A percentile compares a stretch with the other conserved stretches of the same genome.
Conservation (phyloP, 208 protist genomes). For the Tritrichomonas foetus region DNA sequence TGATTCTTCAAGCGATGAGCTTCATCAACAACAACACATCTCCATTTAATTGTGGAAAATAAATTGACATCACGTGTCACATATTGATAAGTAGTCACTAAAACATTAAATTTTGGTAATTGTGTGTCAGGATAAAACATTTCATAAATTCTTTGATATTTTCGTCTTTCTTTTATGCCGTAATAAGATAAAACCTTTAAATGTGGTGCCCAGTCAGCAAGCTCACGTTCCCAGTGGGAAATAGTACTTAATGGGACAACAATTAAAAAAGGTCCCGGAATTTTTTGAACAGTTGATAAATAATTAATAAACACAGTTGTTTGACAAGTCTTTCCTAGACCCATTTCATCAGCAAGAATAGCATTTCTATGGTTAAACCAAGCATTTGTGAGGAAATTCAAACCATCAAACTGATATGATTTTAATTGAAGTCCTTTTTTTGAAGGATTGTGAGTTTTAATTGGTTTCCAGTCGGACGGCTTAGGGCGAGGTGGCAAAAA, state of each 20-base stretch:
- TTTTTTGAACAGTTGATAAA: background rate
- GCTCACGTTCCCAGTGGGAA: constrained; percentile 54
- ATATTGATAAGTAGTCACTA: constrained; percentile 70
- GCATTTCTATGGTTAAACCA: constrained; percentile 89
- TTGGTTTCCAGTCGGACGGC: background rate
- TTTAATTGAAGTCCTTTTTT: constrained; percentile 42
- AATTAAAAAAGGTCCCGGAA: constrained; percentile 53
- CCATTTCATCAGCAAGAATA: constrained; percentile 99
- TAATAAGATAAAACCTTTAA: constrained; percentile 34
- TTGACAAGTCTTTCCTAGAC: constrained; percentile 68
- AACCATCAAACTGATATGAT: constrained; percentile 88
- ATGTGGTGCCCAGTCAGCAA: constrained; percentile 47
- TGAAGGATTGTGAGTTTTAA: constrained; percentile 21
- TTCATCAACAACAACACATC: constrained; percentile 70
- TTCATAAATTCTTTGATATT: constrained; percentile 38
- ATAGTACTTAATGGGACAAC: constrained; percentile 58
- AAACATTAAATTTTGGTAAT: constrained; percentile 46
- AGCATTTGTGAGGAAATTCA: constrained; percentile 92
- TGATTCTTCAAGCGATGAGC: constrained; percentile 56
- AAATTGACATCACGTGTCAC: constrained; percentile 54
- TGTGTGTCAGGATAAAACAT: constrained; percentile 34
- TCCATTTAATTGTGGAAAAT: constrained; percentile 58
- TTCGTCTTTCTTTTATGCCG: constrained; percentile 6
- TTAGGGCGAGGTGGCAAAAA: constrained; percentile 24
- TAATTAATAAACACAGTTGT: background rate